Conservation (phyloP, 2,329 filamentous ascomycete genomes). For the Cercospora sesami region DNA sequence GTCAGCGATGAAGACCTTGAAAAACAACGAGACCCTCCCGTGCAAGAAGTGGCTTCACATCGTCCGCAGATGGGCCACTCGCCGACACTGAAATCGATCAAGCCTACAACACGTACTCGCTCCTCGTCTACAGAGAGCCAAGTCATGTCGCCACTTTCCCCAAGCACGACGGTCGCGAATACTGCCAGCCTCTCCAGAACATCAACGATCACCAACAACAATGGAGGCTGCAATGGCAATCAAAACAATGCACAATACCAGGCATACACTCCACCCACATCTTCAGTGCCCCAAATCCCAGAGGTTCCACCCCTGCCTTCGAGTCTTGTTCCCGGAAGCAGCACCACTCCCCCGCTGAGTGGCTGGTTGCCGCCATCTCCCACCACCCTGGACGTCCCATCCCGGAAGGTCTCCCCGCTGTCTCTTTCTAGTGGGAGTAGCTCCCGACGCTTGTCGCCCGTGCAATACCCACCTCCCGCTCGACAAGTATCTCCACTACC, state of each 20-base stretch:
- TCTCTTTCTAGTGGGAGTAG: neutral
- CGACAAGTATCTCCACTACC: constrained; percentile 10
- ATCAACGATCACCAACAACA: constrained; percentile 16
- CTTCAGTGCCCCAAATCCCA: neutral
- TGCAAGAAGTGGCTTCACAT: constrained; percentile 6
- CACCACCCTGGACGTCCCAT: neutral
- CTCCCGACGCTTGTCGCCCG: neutral
- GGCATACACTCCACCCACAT: neutral
- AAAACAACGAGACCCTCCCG: constrained; percentile 8
- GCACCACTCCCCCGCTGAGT: constrained; percentile 1
- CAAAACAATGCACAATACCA: constrained; percentile 6
- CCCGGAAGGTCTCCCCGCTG: constrained; percentile 1
- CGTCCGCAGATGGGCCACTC: constrained; percentile 12
- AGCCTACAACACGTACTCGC: constrained; percentile 7
- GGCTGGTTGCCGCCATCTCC: constrained; percentile 9
- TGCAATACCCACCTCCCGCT: constrained; percentile 2
- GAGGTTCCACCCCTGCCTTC: constrained; percentile 2
- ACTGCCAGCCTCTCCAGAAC: constrained; percentile 10
- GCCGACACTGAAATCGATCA: constrained; percentile 11
- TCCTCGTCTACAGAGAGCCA: constrained; percentile 4
- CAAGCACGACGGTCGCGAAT: neutral
- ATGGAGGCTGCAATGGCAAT: neutral
- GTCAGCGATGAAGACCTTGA: constrained; percentile 12
- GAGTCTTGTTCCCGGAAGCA: constrained; percentile 7
- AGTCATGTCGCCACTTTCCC: constrained; percentile 6